Conservation (phyloP, 2,329 filamentous ascomycete genomes). For the Diaporthe batatas region DNA sequence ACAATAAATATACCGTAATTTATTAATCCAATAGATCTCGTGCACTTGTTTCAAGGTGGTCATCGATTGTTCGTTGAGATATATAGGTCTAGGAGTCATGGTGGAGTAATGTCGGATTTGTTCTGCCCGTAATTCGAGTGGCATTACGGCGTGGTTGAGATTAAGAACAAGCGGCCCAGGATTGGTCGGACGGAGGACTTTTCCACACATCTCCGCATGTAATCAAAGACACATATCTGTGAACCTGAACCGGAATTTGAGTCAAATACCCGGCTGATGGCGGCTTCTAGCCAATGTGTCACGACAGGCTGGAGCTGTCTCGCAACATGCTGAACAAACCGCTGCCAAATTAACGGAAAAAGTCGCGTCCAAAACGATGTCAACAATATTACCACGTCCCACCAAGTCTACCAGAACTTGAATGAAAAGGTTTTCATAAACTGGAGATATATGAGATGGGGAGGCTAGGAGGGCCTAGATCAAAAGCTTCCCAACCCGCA, state of each 20-base stretch:
- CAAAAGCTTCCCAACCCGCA: background rate
- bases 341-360: conserved; percentile 1
- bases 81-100: no score
- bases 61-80: background rate
- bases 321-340: background rate
- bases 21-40: no score
- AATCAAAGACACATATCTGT: background rate
- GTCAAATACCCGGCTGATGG: background rate
- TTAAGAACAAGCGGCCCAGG: background rate
- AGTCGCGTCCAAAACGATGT: background rate
- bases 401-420: no score
- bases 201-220: background rate
- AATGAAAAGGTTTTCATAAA: background rate
- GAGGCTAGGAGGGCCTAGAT: background rate
- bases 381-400: background rate
- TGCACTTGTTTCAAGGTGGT: background rate
- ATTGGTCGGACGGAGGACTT: background rate
- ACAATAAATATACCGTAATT: background rate
- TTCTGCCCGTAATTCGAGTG: background rate
- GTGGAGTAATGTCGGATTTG: background rate
- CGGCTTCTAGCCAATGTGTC: background rate
- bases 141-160: background rate
- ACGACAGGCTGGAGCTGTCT: background rate
- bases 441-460: background rate
- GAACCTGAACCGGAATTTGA: background rate